Evolutionary conservation across 1,139 yeast species (phyloP), one percentile per base, ranked within the genome.

Genomic region (Candida sojae): DNA sequence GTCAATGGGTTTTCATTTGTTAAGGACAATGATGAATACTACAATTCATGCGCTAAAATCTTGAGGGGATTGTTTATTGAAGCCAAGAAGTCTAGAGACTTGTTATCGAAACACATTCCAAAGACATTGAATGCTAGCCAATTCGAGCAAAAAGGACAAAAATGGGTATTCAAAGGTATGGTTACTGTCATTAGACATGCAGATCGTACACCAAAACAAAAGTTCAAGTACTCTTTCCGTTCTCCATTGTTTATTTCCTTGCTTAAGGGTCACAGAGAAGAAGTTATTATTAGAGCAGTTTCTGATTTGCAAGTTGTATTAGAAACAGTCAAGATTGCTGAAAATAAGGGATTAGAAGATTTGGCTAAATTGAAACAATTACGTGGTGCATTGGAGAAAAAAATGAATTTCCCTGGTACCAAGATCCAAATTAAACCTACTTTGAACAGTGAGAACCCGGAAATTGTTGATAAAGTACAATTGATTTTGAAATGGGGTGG

Each of bases 401-500:
- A 95, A 62, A 79, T 92, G 77, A 75, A 81, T 45, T 84, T 93
- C 59, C 98, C 98, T 0, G 99, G 99, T 6, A 95, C 99, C 0
- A 95, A 95, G 61, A 88, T 95, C 51, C 99, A 95, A 70, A 74
- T 95, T 58, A 95, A 95, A 64, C 99, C 99, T 0, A 83, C 96
- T 5, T 65, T 91, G 47, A 80, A 82, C 57, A 71, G 75, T 7
- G 86, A 82, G 37, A 75, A 71, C 47, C 80, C 82, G 8, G 92
- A 87, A 45, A 46, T 64, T 5, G 96, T 93, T 17, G 98, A 92
- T 56, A 95, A 95, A 62, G 97, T 93, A 23, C 99, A 95, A 67
- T 84, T 95, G 54, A 95, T 93, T 54, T 75, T 93, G 59, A 95
- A 95, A 66, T 95, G 99, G 99, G 99, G 99, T 58, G 99, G 99